Evolutionary conservation across 345 rosid species (phyloP).

Genomic region (Corymbia maculata): DNA sequence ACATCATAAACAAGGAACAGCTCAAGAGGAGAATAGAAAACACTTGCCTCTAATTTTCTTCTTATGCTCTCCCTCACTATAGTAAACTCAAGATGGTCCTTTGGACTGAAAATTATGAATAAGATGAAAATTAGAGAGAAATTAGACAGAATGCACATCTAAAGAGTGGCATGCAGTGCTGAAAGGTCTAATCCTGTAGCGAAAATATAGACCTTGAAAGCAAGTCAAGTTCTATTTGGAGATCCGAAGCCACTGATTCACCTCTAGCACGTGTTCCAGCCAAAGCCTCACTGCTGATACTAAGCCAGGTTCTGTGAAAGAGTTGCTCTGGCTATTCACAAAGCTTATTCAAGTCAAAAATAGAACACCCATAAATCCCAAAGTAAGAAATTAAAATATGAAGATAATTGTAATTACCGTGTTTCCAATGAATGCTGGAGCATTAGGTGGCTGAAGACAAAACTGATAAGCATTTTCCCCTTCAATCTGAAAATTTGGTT

Average conservation of each 20-base stretch:
- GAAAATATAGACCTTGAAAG: conserved; percentile 48
- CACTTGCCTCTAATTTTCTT: conserved; percentile 58
- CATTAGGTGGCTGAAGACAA: conserved; percentile 80
- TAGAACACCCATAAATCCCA: neutral
- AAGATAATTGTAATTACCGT: conserved; percentile 36
- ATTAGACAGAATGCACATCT: neutral
- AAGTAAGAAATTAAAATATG: neutral
- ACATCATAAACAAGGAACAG: neutral
- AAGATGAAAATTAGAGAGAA: neutral
- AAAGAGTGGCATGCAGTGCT: neutral
- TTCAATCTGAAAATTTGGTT: conserved; percentile 38
- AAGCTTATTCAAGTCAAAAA: conserved; percentile 32
- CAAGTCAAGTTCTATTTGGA: conserved; percentile 68
- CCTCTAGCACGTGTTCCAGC: conserved; percentile 93
- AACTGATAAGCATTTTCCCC: conserved; percentile 85
- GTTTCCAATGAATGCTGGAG: conserved; percentile 90
- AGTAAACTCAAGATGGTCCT: conserved; percentile 81
- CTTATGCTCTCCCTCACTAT: conserved; percentile 78
- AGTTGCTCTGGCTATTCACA: conserved; percentile 93
- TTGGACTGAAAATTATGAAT: conserved; percentile 39
- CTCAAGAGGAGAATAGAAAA: neutral
- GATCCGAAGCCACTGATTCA: conserved; percentile 45
- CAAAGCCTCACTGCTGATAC: conserved; percentile 72
- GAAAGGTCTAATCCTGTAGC: neutral
- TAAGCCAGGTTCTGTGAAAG: conserved; percentile 63